Evolutionary conservation across 2,329 filamentous ascomycete genomes (phyloP).

Genomic region (Aspergillus quadrilineatus): DNA sequence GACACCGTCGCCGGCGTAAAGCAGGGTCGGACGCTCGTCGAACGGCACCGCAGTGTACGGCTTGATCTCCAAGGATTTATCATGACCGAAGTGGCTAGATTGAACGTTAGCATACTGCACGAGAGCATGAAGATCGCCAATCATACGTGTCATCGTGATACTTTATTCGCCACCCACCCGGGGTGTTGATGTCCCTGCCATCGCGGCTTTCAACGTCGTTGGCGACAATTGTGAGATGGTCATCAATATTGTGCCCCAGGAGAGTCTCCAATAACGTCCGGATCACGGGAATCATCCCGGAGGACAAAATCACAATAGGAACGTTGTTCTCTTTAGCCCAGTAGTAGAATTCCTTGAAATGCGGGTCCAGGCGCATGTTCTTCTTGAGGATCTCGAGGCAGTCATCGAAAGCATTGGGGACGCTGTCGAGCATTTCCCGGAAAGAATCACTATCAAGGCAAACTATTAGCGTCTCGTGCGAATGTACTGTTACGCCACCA

Average conservation of each 20-base stretch:
- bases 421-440: conserved; percentile 85
- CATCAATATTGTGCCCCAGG: conserved; percentile 70
- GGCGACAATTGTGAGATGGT: conserved; percentile 80
- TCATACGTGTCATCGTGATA: conserved; percentile 80
- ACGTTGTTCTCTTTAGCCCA: conserved; percentile 81
- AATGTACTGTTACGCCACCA: not conserved
- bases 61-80: conserved; percentile 89
- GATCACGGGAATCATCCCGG: conserved; percentile 92
- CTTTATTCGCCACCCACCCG: conserved; percentile 81
- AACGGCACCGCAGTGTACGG: conserved; percentile 71
- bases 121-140: not conserved
- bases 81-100: conserved; percentile 79
- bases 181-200: conserved; percentile 73
- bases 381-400: conserved; percentile 75
- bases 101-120: conserved; percentile 1
- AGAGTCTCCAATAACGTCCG: conserved; percentile 75
- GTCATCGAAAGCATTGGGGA: conserved; percentile 74
- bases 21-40: conserved; percentile 71
- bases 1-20: conserved; percentile 94
- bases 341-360: conserved; percentile 82
- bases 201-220: conserved; percentile 71
- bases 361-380: conserved; percentile 85
- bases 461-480: not conserved
- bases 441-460: conserved; percentile 65
- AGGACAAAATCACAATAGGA: conserved; percentile 86